Evolutionary conservation across 371 early-diverging fungal genomes (phyloP), one percentile per base, ranked within the genome.

Genomic region (Synchytrium microbalum): DNA sequence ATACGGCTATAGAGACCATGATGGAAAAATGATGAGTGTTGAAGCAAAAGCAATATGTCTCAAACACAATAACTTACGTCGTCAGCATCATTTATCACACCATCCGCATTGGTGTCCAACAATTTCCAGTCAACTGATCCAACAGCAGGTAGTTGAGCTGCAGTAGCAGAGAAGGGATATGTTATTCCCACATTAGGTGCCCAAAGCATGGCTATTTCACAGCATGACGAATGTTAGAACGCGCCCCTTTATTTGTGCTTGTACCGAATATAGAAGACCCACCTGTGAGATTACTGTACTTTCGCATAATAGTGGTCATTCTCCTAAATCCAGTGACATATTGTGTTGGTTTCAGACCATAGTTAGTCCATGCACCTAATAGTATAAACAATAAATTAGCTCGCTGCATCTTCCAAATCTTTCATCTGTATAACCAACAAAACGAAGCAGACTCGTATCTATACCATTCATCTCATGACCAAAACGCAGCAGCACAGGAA

Each of bases 381-480:
- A 32, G 46, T 27, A 26, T 16, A 56, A 14, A 54, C n/a, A 13
- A 24, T 13, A 24, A 56, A 5, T 26, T 26, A 24, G 8, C 29
- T 24, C 5, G 13, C 56, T 5, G 24, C 8, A 32, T 60, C 25
- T 5, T 23, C 60, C 5, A 5, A 60, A 60, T 24, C 25, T 13
- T 32, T 24, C 58, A 14, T 23, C 16, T 24, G 14, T 29, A 14
- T 16, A 51, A 51, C n/a, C n/a, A n/a, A 51, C 52, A 16, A 51
- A 51, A 16, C 46, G 46, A 38, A 19, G 46, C 46, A 19, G 46
- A 38, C 46, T n/a, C n/a, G n/a, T n/a, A n/a, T n/a, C n/a, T n/a
- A 26, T 58, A 70, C 74, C 74, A 58, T 73, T 73, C 77, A 77
- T 77, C 64, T 77, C 77, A 63, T 77, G 77, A 10, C 64, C 72